These are phyloP conservation scores for Ambispora gerdemannii DNA, from an alignment of 192 early-diverging fungal genomes.

Conservation along the genomic window DNA sequence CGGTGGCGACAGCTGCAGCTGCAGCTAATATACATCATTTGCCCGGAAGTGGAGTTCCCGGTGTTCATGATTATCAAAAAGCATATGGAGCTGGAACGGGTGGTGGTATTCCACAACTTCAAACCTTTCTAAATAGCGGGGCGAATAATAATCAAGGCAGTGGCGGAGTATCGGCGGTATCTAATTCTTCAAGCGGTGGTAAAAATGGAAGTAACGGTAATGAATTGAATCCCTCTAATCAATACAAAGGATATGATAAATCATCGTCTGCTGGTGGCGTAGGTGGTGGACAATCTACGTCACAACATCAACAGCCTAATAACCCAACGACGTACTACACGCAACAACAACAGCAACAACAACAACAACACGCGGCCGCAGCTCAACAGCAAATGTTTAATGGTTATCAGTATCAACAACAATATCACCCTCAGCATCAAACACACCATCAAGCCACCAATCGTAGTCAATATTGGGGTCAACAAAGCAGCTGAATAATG, in stretches of 20 bases:
- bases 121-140: slow-evolving; percentile 33
- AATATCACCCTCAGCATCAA: slow-evolving; percentile 10
- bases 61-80: slow-evolving; percentile 44
- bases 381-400: slow-evolving; percentile 28
- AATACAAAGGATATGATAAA: slow-evolving; percentile 21
- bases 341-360: slow-evolving; percentile 2
- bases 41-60: slow-evolving; percentile 22
- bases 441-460: slow-evolving; percentile 20
- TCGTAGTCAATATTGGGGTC: slow-evolving; percentile 28
- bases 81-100: slow-evolving; percentile 33
- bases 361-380: background rate
- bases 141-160: slow-evolving; percentile 10
- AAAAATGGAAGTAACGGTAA: slow-evolving; percentile 19
- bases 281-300: slow-evolving; percentile 1
- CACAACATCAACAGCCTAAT: slow-evolving; percentile 12
- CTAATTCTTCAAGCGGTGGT: background rate
- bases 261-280: background rate
- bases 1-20: no score
- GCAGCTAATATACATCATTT: slow-evolving; percentile 32
- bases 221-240: slow-evolving; percentile 17
- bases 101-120: slow-evolving; percentile 32
- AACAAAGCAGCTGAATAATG: no score
- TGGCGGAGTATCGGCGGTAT: background rate
- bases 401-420: slow-evolving; percentile 23
- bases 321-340: slow-evolving; percentile 20